phyloP scores from a whole-genome alignment of 192 early-diverging fungal genomes.

The Coemansia sp. region DNA sequence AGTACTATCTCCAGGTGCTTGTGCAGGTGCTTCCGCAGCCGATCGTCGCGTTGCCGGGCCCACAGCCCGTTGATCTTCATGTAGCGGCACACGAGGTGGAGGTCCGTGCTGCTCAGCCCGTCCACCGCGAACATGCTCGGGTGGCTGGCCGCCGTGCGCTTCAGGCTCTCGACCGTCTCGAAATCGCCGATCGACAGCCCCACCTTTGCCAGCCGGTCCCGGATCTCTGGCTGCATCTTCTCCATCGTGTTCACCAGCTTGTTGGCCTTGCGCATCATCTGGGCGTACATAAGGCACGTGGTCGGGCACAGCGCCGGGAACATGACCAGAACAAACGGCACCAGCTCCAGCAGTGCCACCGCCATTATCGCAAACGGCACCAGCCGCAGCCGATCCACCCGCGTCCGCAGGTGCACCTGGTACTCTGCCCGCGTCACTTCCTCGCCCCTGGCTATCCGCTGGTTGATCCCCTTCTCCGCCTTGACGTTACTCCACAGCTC shows the following conservation, averaged over 20 bases:
- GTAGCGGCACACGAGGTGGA: conserved; percentile 20
- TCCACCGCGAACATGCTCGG: conserved; percentile 11
- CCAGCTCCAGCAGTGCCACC: conserved; percentile 27
- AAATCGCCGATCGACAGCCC: conserved; percentile 16
- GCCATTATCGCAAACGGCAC: conserved; percentile 37
- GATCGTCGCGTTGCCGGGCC: background rate
- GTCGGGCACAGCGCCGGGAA: conserved; percentile 34
- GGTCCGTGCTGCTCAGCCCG: background rate
- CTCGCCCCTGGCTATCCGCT: conserved; percentile 5
- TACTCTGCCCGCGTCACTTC: conserved; percentile 20
- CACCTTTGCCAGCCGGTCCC: conserved; percentile 10
- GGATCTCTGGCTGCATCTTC: conserved; percentile 5
- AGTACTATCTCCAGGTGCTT: conserved; percentile 15
- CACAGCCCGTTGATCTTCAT: conserved; percentile 9
- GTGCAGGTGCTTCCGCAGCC: conserved; percentile 10
- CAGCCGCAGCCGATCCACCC: conserved; percentile 25
- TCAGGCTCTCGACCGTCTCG: conserved; percentile 1
- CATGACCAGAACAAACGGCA: conserved; percentile 21
- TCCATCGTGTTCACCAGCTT: conserved; percentile 17
- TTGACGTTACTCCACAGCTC: conserved; percentile 23
- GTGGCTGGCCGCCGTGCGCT: background rate
- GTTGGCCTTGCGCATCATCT: conserved; percentile 17
- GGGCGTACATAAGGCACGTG: conserved; percentile 32
- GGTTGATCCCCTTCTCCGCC: conserved; percentile 3
- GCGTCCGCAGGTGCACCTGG: conserved; percentile 20